A percentile compares a stretch with the other conserved stretches of the same genome.
Evolutionary conservation across 83 land plant species (phyloP).

Genomic region (Diphasiastrum complanatum): DNA sequence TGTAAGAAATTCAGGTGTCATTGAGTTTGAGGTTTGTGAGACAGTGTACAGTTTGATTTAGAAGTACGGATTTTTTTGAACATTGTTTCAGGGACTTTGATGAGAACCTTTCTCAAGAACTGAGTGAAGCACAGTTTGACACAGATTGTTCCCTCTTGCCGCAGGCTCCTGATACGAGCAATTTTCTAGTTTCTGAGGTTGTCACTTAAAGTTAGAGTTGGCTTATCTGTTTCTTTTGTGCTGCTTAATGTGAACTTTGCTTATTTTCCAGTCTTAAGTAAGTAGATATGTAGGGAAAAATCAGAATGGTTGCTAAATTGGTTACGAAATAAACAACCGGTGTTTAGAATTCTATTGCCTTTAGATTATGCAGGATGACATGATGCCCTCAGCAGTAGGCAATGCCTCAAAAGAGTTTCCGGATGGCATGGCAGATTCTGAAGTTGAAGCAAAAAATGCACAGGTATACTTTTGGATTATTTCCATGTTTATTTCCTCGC

Average conservation of each 20-base stretch:
- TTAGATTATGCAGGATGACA: conserved; percentile 19
- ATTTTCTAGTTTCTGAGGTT: conserved; percentile 76
- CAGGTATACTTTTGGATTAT: conserved; percentile 3
- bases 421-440: conserved; percentile 27
- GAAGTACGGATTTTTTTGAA: too few relatives aligned
- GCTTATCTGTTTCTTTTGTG: not conserved
- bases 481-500: not conserved
- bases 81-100: conserved; percentile 94
- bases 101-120: conserved; percentile 52
- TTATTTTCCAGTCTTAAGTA: conserved; percentile 1
- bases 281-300: conserved; percentile 8
- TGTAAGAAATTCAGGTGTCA: too few relatives aligned
- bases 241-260: not conserved
- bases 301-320: not conserved
- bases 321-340: too few relatives aligned
- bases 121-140: conserved; percentile 59
- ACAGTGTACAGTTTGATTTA: too few relatives aligned
- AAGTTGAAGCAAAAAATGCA: conserved; percentile 8
- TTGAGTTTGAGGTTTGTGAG: too few relatives aligned
- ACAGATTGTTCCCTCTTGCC: conserved; percentile 56
- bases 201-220: conserved; percentile 11
- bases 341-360: not conserved
- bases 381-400: conserved; percentile 9
- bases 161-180: conserved; percentile 72
- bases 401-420: conserved; percentile 10